Evolutionary conservation across 208 protist species (phyloP).

Genomic region (Crithidia acanthocephali): DNA sequence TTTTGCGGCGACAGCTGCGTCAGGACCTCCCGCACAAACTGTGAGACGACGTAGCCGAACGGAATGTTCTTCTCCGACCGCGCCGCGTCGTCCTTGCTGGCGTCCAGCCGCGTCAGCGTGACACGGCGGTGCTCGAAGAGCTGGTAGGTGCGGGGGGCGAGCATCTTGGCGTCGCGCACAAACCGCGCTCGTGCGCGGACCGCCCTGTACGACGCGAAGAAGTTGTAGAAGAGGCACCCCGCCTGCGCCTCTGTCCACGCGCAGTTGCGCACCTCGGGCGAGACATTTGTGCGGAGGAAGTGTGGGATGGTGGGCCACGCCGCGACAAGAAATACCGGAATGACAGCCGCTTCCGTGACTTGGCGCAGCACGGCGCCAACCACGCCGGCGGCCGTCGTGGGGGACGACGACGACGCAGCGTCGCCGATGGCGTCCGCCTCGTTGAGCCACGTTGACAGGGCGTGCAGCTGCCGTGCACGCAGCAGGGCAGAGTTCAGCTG

Average conservation of each 20-base stretch:
- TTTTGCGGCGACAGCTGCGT: conserved; percentile 32
- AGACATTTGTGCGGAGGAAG: conserved; percentile 67
- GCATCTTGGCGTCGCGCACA: conserved; percentile 68
- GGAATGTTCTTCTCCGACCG: conserved; percentile 54
- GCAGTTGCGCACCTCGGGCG: conserved; percentile 65
- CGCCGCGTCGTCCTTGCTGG: conserved; percentile 54
- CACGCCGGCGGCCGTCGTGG: conserved; percentile 5
- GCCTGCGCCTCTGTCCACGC: conserved; percentile 53
- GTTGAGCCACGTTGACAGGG: conserved; percentile 57
- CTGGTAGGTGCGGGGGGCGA: conserved; percentile 60
- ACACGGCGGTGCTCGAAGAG: conserved; percentile 53
- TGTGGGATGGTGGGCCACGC: conserved; percentile 65
- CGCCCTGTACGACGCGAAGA: conserved; percentile 49
- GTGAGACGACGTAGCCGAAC: conserved; percentile 64
- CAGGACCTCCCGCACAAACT: conserved; percentile 49
- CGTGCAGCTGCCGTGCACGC: conserved; percentile 55
- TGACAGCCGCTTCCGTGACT: conserved; percentile 34
- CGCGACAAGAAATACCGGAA: conserved; percentile 55
- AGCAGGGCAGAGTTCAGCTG: conserved; percentile 76
- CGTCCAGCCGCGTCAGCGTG: conserved; percentile 45
- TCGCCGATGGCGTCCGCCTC: conserved; percentile 26
- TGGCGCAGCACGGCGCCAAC: conserved; percentile 46
- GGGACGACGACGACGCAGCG: too few species aligned
- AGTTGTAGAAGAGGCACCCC: conserved; percentile 47
- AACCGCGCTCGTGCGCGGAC: conserved; percentile 42